Base-by-base conservation (phyloP, 352 stramenopile genomes). In the Elongisporangium anandrum region DNA sequence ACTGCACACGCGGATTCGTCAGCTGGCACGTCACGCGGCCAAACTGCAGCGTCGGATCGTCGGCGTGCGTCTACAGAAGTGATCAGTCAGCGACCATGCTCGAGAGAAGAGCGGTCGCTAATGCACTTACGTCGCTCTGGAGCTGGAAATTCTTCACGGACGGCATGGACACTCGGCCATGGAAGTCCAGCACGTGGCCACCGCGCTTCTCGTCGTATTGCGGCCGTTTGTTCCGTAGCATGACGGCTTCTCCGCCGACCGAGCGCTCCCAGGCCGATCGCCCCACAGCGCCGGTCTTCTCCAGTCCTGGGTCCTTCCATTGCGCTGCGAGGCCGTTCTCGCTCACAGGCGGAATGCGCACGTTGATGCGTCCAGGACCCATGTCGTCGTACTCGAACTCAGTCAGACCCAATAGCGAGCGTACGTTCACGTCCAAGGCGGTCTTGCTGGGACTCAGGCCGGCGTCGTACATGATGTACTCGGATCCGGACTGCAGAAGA, bases 151-250 rank as follows among this genome's bases (percentile, higher is more conserved):
- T 90, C 64, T 90, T 90, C 69, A 88, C 62, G 0, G 77, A 88
- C 5, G 80, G 70, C 76, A 88, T 86, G 15, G 72, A 85, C 2
- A 90, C 66, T n/a, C 80, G 80, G 5, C 77, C 80, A 10, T 75
- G 64, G 39, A 88, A 90, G 54, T 90, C 78, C 21, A 90, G 67
- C 24, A 90, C 77, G 57, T 90, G 76, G 22, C 75, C 75, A 13
- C 77, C 75, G 0, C 69, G 68, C 15, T 70, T 75, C 17, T 66
- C 64, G 59, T 87, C 80, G 52, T 73, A 90, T 26, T 84, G 66
- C 5, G 76, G 74, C 2, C 75, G 77, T 50, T 98, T 96, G 81
- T 99, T 99, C 57, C 83, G 91, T 60, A 98, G 66, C 47, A 87
- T 72, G 41, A 95, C 39, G 19, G 80, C 57, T 50, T 57, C 57